Conservation (phyloP, 2,329 filamentous ascomycete species). For the Neofusicoccum kwambonambiense region DNA sequence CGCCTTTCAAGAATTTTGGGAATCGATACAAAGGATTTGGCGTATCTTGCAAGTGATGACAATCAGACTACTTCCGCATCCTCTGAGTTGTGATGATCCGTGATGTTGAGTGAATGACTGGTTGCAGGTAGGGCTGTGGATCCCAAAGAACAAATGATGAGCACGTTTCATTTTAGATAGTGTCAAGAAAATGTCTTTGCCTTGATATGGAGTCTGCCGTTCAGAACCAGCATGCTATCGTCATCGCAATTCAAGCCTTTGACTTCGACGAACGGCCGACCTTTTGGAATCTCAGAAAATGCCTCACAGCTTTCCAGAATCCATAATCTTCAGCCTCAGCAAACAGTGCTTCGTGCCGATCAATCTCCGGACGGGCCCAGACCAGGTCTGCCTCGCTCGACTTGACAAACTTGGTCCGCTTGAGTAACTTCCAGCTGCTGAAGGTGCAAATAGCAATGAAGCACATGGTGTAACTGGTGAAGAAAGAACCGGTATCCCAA, state of each 20-base stretch:
- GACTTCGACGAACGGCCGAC: not conserved
- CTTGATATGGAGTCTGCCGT: too few species aligned
- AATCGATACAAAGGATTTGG: too few species aligned
- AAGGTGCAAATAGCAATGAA: constrained; percentile 44
- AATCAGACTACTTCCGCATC: too few species aligned
- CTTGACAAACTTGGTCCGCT: constrained; percentile 28
- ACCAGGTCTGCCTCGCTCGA: constrained; percentile 8
- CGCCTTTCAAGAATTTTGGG: too few species aligned
- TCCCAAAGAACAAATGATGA: too few species aligned
- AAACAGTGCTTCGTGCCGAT: constrained; percentile 31
- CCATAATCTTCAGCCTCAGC: constrained; percentile 32
- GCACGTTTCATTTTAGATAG: too few species aligned
- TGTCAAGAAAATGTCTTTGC: too few species aligned
- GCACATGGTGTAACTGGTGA: constrained; percentile 50
- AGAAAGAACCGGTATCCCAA: constrained; percentile 47
- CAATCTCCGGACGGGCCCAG: not conserved
- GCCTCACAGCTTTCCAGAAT: not conserved
- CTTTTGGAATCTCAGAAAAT: not conserved
- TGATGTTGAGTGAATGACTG: too few species aligned
- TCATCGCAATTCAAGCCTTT: not conserved
- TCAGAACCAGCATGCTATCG: too few species aligned
- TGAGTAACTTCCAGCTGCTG: constrained; percentile 29
- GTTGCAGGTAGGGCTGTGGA: too few species aligned
- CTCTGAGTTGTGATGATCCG: too few species aligned
- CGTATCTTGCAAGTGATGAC: too few species aligned